A percentile compares a stretch with the other conserved stretches of the same genome.
phyloP scores from a whole-genome alignment of 805 yeast species.

The Candida loeiensis region DNA sequence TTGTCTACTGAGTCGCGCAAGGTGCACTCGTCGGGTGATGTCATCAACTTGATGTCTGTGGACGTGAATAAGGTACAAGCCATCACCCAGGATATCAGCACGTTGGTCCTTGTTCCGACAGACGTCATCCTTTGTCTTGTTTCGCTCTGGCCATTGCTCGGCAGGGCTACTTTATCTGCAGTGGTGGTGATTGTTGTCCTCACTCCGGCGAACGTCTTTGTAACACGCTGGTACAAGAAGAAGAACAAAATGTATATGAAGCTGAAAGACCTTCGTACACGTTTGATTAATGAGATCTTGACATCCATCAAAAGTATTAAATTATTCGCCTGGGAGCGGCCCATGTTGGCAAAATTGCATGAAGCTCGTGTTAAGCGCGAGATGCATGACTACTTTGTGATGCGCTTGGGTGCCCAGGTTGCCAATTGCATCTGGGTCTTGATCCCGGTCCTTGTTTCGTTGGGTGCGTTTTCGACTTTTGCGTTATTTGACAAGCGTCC shows the following conservation, averaged over 20 bases:
- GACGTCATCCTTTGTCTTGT: conserved; percentile 18
- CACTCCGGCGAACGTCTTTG: conserved; percentile 18
- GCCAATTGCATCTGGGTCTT: conserved; percentile 22
- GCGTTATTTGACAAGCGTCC: conserved; percentile 16
- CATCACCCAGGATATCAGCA: conserved; percentile 41
- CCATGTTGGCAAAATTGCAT: conserved; percentile 19
- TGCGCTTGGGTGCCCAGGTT: conserved; percentile 12
- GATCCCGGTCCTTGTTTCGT: conserved; percentile 24
- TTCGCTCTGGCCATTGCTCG: conserved; percentile 21
- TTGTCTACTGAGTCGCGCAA: conserved; percentile 29
- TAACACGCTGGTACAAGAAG: conserved; percentile 37
- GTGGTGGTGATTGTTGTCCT: conserved; percentile 16
- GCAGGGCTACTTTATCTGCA: conserved; percentile 21
- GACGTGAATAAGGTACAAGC: conserved; percentile 22
- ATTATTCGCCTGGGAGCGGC: conserved; percentile 26
- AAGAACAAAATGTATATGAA: conserved; percentile 28
- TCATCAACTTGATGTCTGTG: conserved; percentile 22
- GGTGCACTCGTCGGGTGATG: conserved; percentile 20
- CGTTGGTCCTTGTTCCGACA: conserved; percentile 56
- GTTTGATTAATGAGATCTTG: conserved; percentile 22
- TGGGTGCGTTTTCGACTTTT: conserved; percentile 20
- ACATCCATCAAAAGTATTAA: conserved; percentile 24
- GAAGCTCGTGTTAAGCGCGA: conserved; percentile 22
- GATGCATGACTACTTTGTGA: conserved; percentile 15
- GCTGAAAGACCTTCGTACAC: conserved; percentile 21